Conservation (phyloP, 1,284 basidiomycete species). For the Pseudozyma thailandica region DNA sequence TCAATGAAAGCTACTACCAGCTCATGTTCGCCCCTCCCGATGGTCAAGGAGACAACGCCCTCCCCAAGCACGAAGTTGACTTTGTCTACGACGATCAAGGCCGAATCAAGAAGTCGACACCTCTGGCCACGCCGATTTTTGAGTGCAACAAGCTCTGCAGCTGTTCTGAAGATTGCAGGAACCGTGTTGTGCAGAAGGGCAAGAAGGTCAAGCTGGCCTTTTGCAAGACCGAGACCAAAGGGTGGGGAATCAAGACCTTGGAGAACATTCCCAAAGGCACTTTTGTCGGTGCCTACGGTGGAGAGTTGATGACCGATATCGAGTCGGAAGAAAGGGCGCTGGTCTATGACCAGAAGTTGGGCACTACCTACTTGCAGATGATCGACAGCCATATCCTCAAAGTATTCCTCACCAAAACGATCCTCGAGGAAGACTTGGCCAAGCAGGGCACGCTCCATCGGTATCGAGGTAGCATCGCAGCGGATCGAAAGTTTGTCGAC, state of each 20-base stretch:
- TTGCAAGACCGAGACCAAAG: conserved; percentile 77
- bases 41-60: background rate
- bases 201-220: conserved; percentile 71
- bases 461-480: conserved; percentile 10
- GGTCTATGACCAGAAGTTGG: conserved; percentile 77
- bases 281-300: conserved; percentile 85
- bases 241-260: conserved; percentile 72
- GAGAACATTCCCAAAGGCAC: conserved; percentile 71
- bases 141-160: conserved; percentile 86
- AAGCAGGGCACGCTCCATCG: conserved; percentile 5
- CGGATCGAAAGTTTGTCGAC: conserved; percentile 13
- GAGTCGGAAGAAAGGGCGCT: conserved; percentile 77
- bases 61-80: background rate
- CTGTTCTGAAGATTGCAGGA: conserved; percentile 80
- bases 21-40: conserved; percentile 9
- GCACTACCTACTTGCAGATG: conserved; percentile 85
- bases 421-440: conserved; percentile 30
- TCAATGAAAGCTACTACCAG: conserved; percentile 10
- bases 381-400: conserved; percentile 79
- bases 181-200: conserved; percentile 86
- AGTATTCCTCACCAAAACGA: conserved; percentile 64
- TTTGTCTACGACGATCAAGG: conserved; percentile 45
- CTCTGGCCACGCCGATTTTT: conserved; percentile 74
- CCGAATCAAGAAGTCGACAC: conserved; percentile 7
- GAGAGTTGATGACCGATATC: conserved; percentile 79